A percentile compares a stretch with the other conserved stretches of the same genome.
Conservation (phyloP, 352 stramenopile species). For the Globisporangium barbulae region DNA sequence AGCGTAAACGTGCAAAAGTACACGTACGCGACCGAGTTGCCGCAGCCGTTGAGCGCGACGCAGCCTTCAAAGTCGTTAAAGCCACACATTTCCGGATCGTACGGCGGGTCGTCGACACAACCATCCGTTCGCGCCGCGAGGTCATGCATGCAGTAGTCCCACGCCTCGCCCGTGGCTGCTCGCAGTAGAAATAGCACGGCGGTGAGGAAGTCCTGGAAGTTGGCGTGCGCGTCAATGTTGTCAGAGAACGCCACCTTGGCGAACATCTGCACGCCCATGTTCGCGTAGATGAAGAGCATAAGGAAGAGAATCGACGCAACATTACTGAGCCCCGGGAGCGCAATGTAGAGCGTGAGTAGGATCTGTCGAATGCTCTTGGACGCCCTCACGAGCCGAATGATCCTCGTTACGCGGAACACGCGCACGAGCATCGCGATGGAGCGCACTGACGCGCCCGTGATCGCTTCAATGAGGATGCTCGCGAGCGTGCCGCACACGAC, state of each 20-base stretch:
- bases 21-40: conserved; percentile 48
- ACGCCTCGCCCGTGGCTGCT: conserved; percentile 91
- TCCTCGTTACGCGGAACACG: conserved; percentile 88
- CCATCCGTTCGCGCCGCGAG: conserved; percentile 33
- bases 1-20: conserved; percentile 90
- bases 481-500: conserved; percentile 64
- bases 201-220: conserved; percentile 92
- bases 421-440: conserved; percentile 88
- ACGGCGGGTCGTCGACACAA: conserved; percentile 65
- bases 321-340: conserved; percentile 88
- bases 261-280: conserved; percentile 92
- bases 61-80: conserved; percentile 70
- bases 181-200: conserved; percentile 89
- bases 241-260: conserved; percentile 71
- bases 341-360: conserved; percentile 89
- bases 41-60: conserved; percentile 74
- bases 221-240: conserved; percentile 85
- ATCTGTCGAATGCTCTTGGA: conserved; percentile 88
- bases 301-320: conserved; percentile 90
- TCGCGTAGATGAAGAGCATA: conserved; percentile 93
- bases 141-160: conserved; percentile 93
- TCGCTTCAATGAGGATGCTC: conserved; percentile 54
- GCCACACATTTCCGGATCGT: conserved; percentile 65
- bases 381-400: conserved; percentile 78
- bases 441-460: conserved; percentile 53